Percentiles rank a stretch among this genome's conserved stretches.
phyloP scores from a whole-genome alignment of 2,329 filamentous ascomycete genomes.

The Cytospora paraplurivora region DNA sequence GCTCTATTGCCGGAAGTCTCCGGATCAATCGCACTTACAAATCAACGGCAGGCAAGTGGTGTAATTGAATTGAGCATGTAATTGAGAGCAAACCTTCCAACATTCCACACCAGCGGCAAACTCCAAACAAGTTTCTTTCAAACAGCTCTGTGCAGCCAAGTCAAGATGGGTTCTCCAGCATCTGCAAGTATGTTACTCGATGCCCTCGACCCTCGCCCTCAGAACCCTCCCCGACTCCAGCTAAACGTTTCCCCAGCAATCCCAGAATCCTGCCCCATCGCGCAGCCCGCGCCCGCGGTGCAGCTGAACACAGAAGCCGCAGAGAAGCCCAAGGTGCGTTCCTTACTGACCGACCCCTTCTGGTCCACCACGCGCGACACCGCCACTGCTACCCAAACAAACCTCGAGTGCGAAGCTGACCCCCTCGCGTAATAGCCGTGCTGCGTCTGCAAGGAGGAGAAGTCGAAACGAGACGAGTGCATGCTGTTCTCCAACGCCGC shows the following conservation, averaged over 20 bases:
- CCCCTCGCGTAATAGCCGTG: constrained; percentile 71
- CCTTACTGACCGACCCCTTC: background rate
- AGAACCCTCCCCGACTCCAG: background rate
- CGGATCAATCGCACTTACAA: constrained; percentile 21
- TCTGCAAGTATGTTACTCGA: constrained; percentile 19
- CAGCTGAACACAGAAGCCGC: constrained; percentile 11
- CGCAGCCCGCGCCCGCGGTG: constrained; percentile 8
- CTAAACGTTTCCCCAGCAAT: constrained; percentile 15
- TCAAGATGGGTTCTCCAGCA: constrained; percentile 21
- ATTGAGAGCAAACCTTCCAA: background rate
- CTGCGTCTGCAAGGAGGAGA: constrained; percentile 97
- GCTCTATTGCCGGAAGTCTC: constrained; percentile 12
- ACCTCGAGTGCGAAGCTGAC: background rate
- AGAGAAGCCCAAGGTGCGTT: constrained; percentile 28
- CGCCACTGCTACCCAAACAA: background rate
- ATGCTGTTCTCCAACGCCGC: constrained; percentile 93
- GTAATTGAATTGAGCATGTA: constrained; percentile 14
- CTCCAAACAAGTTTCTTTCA: background rate
- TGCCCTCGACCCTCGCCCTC: background rate
- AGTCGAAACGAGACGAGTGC: constrained; percentile 90
- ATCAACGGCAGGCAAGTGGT: constrained; percentile 28
- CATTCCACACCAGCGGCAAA: background rate
- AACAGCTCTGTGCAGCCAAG: constrained; percentile 5
- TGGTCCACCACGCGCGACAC: background rate
- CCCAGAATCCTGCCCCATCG: constrained; percentile 9